Base-by-base conservation (phyloP, 164 flowering plant species). In the Warburgia ugandensis region DNA sequence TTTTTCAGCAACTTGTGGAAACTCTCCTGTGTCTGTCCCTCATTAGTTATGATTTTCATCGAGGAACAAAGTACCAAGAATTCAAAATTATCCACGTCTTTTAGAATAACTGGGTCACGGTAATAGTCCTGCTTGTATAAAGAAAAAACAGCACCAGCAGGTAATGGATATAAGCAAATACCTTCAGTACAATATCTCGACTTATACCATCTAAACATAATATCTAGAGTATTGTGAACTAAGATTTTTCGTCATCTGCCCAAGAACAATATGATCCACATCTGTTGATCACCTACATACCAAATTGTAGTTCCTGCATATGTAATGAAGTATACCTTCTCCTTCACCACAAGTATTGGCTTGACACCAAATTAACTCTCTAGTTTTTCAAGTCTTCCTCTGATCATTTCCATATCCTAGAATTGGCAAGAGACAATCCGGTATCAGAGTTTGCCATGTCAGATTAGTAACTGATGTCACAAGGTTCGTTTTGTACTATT, bases 341-440 rank as follows among this genome's bases (percentile, higher is more conserved):
- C 97, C 25, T 95, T 90, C 13, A 76, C 64, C 21, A 81, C 68
- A 50, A 81, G 75, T 47, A 75, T 35, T 2, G 97, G 94, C 37
- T 61, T 68, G 43, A 60, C 41, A 64, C 45, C 65, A 61, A 74
- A 79, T 61, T 71, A 67, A 32, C 51, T 41, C 51, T 69, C 56
- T 28, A 90, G 76, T 32, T 71, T 45, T 50, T 42, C 17, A 14
- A 86, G 74, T 51, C 68, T 76, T 50, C 31, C 45, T 55, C 21
- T 68, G 28, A 84, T 78, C 62, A 55, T 46, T 32, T 67, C 67
- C 35, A 83, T 62, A 66, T 90, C 95, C 95, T 90, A 60, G 7
- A 53, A n/a, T 40, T 32, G 16, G 45, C 21, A 30, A 49, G 11
- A 29, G 51, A 40, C 38, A 22, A 45, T 26, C n/a, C 11, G 29